Percentiles rank a stretch among this genome's conserved stretches.
Conservation (phyloP, 2,329 filamentous ascomycete genomes). For the Aspergillus aculeatus region DNA sequence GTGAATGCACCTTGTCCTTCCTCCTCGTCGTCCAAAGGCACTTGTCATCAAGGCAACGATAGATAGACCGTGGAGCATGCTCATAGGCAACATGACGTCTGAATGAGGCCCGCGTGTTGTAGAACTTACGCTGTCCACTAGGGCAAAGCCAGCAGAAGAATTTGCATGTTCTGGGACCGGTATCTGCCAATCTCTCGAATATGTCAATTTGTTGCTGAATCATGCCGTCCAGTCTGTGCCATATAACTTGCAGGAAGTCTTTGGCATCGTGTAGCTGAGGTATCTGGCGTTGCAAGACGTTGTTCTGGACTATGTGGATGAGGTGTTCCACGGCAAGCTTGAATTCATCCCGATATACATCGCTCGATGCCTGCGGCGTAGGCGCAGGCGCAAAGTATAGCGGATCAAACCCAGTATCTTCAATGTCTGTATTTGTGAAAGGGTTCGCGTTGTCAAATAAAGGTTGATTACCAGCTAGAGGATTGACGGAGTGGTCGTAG, state of each 20-base stretch:
- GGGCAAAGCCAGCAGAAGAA: slow-evolving; percentile 9
- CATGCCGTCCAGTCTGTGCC: neutral
- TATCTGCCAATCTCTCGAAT: neutral
- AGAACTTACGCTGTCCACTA: neutral
- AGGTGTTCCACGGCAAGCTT: neutral
- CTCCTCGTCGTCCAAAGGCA: slow-evolving; percentile 5
- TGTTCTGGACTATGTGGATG: neutral
- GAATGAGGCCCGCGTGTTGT: slow-evolving; percentile 6
- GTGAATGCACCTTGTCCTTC: slow-evolving; percentile 16
- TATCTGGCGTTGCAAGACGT: neutral
- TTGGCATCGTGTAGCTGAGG: slow-evolving; percentile 2
- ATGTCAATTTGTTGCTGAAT: slow-evolving; percentile 9
- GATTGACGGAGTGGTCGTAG: neutral
- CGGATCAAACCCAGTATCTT: neutral
- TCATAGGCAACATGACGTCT: slow-evolving; percentile 11
- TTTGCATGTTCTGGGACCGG: neutral
- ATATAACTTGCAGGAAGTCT: neutral
- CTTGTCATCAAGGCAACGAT: neutral
- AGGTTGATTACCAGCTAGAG: neutral
- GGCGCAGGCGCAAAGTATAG: neutral
- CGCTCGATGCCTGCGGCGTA: neutral
- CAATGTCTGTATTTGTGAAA: neutral
- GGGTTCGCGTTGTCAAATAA: neutral
- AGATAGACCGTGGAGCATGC: slow-evolving; percentile 5
- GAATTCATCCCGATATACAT: neutral